Evolutionary conservation across 2,329 filamentous ascomycete genomes (phyloP).

Genomic region (Verruconis gallopava): DNA sequence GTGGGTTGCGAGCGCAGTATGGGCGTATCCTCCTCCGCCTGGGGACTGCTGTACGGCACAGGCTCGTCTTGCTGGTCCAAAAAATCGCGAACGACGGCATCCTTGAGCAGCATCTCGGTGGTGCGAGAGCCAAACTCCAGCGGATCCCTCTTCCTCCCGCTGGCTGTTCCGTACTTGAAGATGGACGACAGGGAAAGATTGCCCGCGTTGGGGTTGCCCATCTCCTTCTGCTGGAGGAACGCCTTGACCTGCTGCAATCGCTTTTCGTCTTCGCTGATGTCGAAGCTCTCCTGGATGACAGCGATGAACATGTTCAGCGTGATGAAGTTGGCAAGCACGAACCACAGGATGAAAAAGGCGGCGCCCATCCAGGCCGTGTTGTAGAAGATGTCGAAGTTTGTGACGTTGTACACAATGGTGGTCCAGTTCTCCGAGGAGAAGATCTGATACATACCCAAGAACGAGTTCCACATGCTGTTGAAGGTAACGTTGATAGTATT

Average conservation of each 20-base stretch:
- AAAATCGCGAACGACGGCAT: slow-evolving; percentile 89
- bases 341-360: slow-evolving; percentile 86
- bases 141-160: slow-evolving; percentile 58
- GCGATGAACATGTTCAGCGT: slow-evolving; percentile 99
- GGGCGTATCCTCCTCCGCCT: slow-evolving; percentile 13
- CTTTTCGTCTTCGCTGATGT: slow-evolving; percentile 97
- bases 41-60: background rate
- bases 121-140: slow-evolving; percentile 84
- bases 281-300: slow-evolving; percentile 98
- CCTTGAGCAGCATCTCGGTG: slow-evolving; percentile 92
- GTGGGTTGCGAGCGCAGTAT: slow-evolving; percentile 24
- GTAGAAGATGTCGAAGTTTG: slow-evolving; percentile 48
- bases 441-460: slow-evolving; percentile 95
- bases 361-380: slow-evolving; percentile 87
- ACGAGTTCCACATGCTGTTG: slow-evolving; percentile 84
- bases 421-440: slow-evolving; percentile 97
- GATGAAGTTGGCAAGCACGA: slow-evolving; percentile 89
- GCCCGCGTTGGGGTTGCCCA: slow-evolving; percentile 41
- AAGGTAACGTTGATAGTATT: slow-evolving; percentile 62
- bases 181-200: slow-evolving; percentile 62
- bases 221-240: slow-evolving; percentile 81
- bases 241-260: slow-evolving; percentile 91
- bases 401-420: slow-evolving; percentile 68
- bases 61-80: slow-evolving; percentile 53
- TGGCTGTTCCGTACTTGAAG: slow-evolving; percentile 48